phyloP scores from a whole-genome alignment of 2,329 filamentous ascomycete genomes.

The Orbilia blumenaviensis region DNA sequence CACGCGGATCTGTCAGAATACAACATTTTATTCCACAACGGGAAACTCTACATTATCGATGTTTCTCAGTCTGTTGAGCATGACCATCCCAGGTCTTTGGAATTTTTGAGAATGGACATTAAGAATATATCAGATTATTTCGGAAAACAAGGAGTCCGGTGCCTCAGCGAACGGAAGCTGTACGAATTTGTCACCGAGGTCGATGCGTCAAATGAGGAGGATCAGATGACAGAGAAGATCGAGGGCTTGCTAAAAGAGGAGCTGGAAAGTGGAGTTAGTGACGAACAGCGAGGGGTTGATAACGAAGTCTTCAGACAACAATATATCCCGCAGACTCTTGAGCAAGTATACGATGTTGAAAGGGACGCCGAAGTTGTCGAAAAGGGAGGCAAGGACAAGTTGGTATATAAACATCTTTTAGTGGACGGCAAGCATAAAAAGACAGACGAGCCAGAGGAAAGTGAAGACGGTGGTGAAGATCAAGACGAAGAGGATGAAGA shows the following conservation, averaged over 20 bases:
- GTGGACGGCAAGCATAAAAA: slow-evolving; percentile 68
- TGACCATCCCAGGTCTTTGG: slow-evolving; percentile 88
- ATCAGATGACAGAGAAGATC: slow-evolving; percentile 52
- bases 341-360: slow-evolving; percentile 96
- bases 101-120: slow-evolving; percentile 97
- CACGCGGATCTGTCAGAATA: slow-evolving; percentile 98
- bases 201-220: slow-evolving; percentile 63
- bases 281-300: slow-evolving; percentile 75
- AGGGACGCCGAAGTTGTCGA: slow-evolving; percentile 82
- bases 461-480: slow-evolving; percentile 2
- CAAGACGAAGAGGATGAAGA: slow-evolving; percentile 22
- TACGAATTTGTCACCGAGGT: slow-evolving; percentile 84
- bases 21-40: slow-evolving; percentile 89
- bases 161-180: slow-evolving; percentile 77
- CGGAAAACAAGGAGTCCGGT: slow-evolving; percentile 77
- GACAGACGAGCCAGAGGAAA: slow-evolving; percentile 10
- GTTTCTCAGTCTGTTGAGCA: slow-evolving; percentile 97
- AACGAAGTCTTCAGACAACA: slow-evolving; percentile 94
- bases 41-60: slow-evolving; percentile 90
- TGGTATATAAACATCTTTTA: slow-evolving; percentile 85
- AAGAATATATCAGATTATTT: slow-evolving; percentile 98
- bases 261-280: slow-evolving; percentile 53
- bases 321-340: slow-evolving; percentile 93
- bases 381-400: slow-evolving; percentile 75
- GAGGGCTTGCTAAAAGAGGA: slow-evolving; percentile 62